Conservation (phyloP, 2,329 filamentous ascomycete species). For the Colletotrichum sp. region DNA sequence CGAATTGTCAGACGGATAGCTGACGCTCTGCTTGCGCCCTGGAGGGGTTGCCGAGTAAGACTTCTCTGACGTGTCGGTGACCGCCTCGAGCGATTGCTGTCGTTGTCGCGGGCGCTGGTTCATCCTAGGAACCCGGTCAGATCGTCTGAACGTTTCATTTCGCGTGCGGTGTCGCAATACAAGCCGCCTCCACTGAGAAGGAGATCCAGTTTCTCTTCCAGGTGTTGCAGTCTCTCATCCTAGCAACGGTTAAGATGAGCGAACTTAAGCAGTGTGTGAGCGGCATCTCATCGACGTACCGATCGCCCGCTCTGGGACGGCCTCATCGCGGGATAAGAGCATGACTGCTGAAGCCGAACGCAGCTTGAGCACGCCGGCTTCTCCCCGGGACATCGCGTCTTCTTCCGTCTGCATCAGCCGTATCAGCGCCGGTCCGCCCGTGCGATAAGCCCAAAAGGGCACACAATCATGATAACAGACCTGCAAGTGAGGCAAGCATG, state of each 20-base stretch:
- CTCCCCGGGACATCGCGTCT: slow-evolving; percentile 57
- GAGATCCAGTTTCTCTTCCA: slow-evolving; percentile 58
- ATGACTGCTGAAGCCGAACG: slow-evolving; percentile 51
- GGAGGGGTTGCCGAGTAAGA: slow-evolving; percentile 37
- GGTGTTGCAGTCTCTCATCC: slow-evolving; percentile 55
- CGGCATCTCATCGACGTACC: slow-evolving; percentile 34
- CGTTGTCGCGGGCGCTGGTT: slow-evolving; percentile 27
- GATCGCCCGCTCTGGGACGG: slow-evolving; percentile 46
- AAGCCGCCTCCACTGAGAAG: slow-evolving; percentile 46
- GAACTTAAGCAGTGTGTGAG: not conserved
- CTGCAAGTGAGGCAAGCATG: slow-evolving; percentile 53
- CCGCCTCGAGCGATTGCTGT: slow-evolving; percentile 32
- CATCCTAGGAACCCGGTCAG: slow-evolving; percentile 36
- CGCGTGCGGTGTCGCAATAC: slow-evolving; percentile 27
- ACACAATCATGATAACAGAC: slow-evolving; percentile 31
- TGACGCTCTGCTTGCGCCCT: slow-evolving; percentile 22
- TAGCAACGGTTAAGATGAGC: slow-evolving; percentile 23
- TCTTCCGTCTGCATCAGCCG: slow-evolving; percentile 44
- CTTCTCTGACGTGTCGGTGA: slow-evolving; percentile 34
- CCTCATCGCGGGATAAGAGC: slow-evolving; percentile 47
- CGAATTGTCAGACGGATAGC: slow-evolving; percentile 21
- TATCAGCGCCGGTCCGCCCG: not conserved
- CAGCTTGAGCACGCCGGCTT: slow-evolving; percentile 57
- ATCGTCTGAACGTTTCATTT: slow-evolving; percentile 20
- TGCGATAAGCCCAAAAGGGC: not conserved